These are phyloP conservation scores for Kalaharituber pfeilii DNA, from an alignment of 2,329 filamentous ascomycete genomes.

Conservation along the genomic window DNA sequence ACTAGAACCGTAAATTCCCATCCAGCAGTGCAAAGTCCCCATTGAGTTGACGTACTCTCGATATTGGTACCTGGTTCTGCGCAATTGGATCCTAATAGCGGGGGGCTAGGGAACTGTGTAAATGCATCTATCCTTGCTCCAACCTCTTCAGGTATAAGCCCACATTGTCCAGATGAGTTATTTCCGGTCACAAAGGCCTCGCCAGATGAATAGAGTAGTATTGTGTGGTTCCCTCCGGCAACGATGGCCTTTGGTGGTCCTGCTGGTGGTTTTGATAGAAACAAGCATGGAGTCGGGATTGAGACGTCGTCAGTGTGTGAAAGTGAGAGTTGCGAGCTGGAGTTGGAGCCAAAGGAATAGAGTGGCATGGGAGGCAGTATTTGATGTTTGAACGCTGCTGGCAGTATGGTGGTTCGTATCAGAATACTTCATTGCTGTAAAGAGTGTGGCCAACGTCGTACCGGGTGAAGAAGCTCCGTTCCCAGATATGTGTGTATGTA, in stretches of 20 bases:
- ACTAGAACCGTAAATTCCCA: conserved; percentile 60
- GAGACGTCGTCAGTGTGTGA: conserved; percentile 29
- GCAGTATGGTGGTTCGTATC: too few species aligned
- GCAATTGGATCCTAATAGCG: too few species aligned
- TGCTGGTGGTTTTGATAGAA: conserved; percentile 25
- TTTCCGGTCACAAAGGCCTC: conserved; percentile 50
- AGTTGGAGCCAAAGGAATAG: conserved; percentile 37
- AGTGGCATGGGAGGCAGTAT: conserved; percentile 23
- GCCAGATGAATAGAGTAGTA: conserved; percentile 47
- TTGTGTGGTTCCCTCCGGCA: conserved; percentile 74
- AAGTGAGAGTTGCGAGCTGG: conserved; percentile 36
- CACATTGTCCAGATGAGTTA: conserved; percentile 33
- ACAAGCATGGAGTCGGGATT: conserved; percentile 22
- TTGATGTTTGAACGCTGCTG: too few species aligned
- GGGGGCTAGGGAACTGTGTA: too few species aligned
- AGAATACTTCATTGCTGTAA: too few species aligned
- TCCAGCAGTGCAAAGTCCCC: conserved; percentile 44
- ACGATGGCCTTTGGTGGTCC: conserved; percentile 30
- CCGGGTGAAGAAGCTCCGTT: too few species aligned
- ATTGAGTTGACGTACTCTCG: conserved; percentile 3
- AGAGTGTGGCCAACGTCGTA: too few species aligned
- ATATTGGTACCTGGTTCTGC: too few species aligned
- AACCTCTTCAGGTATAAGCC: conserved; percentile 5
- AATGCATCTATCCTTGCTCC: too few species aligned
- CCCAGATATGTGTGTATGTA: too few species aligned